A percentile compares a stretch with the other conserved stretches of the same genome.
phyloP scores from a whole-genome alignment of 2,329 filamentous ascomycete species.

The Aspergillus brasiliensis region DNA sequence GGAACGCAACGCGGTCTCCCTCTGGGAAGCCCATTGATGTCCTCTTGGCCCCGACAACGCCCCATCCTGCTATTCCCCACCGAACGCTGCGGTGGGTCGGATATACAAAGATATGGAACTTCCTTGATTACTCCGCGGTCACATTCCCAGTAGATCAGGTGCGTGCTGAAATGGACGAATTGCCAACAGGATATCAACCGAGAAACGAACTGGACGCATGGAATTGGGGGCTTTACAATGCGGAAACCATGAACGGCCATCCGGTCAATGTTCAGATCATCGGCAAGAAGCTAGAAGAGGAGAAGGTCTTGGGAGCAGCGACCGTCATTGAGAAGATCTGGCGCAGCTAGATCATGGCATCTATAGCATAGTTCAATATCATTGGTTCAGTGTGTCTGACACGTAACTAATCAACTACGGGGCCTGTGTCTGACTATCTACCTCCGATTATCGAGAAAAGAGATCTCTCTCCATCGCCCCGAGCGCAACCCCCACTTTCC shows the following conservation, averaged over 20 bases:
- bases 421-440: not conserved
- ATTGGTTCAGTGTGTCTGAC: too few species aligned
- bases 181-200: constrained; percentile 44
- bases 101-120: constrained; percentile 65
- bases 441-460: too few species aligned
- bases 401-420: too few species aligned
- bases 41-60: constrained; percentile 61
- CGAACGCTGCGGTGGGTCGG: constrained; percentile 52
- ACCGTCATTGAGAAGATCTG: constrained; percentile 31
- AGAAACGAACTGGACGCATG: constrained; percentile 55
- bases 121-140: constrained; percentile 63
- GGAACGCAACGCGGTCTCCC: constrained; percentile 51
- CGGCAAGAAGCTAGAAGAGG: constrained; percentile 56
- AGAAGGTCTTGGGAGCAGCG: constrained; percentile 55
- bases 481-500: not conserved
- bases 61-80: constrained; percentile 57
- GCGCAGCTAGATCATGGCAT: constrained; percentile 9
- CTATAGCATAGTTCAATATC: not conserved
- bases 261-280: constrained; percentile 59
- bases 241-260: constrained; percentile 44
- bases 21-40: constrained; percentile 57
- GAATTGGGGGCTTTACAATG: constrained; percentile 54
- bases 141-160: constrained; percentile 58
- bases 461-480: not conserved
- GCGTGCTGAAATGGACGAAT: constrained; percentile 43